phyloP scores from a whole-genome alignment of 106 monocot genomes.

The Triglochin maritima region DNA sequence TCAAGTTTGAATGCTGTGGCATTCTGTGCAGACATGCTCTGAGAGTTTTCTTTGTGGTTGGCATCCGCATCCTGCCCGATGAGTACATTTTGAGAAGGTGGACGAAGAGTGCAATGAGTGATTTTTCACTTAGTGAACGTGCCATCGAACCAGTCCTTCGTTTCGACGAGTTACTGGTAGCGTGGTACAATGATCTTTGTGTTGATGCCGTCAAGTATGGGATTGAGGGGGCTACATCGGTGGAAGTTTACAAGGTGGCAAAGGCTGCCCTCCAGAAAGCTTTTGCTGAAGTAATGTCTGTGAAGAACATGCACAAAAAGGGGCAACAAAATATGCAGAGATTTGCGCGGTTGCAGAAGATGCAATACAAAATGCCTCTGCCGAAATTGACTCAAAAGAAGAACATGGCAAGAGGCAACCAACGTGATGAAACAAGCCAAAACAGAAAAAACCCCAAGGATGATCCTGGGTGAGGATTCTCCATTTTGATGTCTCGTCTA shows the following conservation, averaged over 20 bases:
- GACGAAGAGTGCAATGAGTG: slow-evolving; percentile 46
- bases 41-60: slow-evolving; percentile 68
- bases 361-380: slow-evolving; percentile 80
- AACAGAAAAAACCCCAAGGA: slow-evolving; percentile 21
- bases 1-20: slow-evolving; percentile 69
- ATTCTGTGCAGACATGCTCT: slow-evolving; percentile 80
- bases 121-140: slow-evolving; percentile 24
- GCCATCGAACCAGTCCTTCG: slow-evolving; percentile 27
- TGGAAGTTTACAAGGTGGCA: slow-evolving; percentile 70
- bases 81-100: slow-evolving; percentile 69
- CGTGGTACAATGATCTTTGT: slow-evolving; percentile 85
- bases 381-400: slow-evolving; percentile 72
- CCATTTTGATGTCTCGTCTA: no score
- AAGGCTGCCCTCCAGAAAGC: slow-evolving; percentile 76
- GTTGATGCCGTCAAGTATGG: slow-evolving; percentile 67
- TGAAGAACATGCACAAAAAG: slow-evolving; percentile 51
- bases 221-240: slow-evolving; percentile 56
- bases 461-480: slow-evolving; percentile 19
- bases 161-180: slow-evolving; percentile 43
- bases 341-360: slow-evolving; percentile 57
- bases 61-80: slow-evolving; percentile 51
- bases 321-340: slow-evolving; percentile 63
- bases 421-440: slow-evolving; percentile 29
- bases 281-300: slow-evolving; percentile 49
- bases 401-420: slow-evolving; percentile 14